Evolutionary conservation across 2,329 filamentous ascomycete species (phyloP), one percentile per base, ranked within the genome.

Genomic region (Trichoderma breve): DNA sequence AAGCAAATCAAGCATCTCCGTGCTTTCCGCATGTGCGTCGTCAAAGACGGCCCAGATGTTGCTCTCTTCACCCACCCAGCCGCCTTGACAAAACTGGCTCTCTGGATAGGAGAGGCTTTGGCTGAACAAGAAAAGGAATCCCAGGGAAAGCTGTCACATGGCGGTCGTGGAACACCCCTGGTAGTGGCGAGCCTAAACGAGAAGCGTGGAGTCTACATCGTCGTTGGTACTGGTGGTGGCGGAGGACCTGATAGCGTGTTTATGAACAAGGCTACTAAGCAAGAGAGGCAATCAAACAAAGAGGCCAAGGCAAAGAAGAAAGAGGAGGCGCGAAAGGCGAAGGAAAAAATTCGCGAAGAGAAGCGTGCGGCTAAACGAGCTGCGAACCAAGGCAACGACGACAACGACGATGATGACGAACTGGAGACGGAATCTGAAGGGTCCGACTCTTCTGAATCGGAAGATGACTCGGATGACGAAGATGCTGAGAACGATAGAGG

Each of bases 51-150:
- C 0, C 94, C 95, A 0, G 96, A 98, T 76, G 92, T 97, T 0
- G 84, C 88, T n/a, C 87, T 98, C 12, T 99, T 99, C 82, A 94
- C 92, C 1, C 95, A 98, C 78, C 95, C 96, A 0, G 93, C 95
- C 6, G 96, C 96, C 2, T 84, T 99, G 28, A 97, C 95, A 2
- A 98, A 98, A 81, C 87, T 99, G 15, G 95, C 95, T 0, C 86
- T 97, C 3, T 99, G 96, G 96, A 89, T 99, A 55, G 93, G 92
- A 60, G 95, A 98, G 82, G 96, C 96, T 0, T 91, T 98, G 58
- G 89, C 92, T 1, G 95, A 98, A 75, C 92, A 97, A 77, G 96
- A 98, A 81, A 90, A 91, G 65, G 93, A 96, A 73, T 81, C 84
- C 1, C 92, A 91, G 28, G 93, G 93, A 1, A 90, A 89, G 72